Conservation (phyloP, 495 filamentous ascomycete species). For the Penicillium silybi region DNA sequence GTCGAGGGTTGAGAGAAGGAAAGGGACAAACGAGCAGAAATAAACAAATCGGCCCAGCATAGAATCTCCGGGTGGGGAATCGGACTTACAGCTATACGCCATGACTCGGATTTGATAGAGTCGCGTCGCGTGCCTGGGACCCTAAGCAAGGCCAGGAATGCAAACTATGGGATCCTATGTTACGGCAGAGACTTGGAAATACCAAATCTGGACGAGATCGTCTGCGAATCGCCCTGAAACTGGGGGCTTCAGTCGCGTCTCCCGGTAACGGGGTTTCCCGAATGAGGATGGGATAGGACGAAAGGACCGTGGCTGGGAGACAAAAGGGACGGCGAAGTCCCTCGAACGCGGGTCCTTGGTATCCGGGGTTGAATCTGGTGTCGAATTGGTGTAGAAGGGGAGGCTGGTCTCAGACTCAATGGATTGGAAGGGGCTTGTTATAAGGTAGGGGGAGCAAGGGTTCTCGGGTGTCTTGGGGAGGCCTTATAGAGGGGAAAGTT, state of each 20-base stretch:
- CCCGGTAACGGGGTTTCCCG: not conserved
- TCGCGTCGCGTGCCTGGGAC: constrained; percentile 41
- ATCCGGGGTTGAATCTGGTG: not conserved
- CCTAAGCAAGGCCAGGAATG: constrained; percentile 46
- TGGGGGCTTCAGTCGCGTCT: not conserved
- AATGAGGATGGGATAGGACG: not conserved
- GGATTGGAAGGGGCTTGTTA: constrained; percentile 21
- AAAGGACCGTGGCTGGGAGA: constrained; percentile 9
- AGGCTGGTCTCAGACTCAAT: constrained; percentile 31
- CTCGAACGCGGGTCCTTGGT: constrained; percentile 19
- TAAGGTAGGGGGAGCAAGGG: constrained; percentile 24
- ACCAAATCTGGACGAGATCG: constrained; percentile 10
- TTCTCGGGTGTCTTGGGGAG: constrained; percentile 5
- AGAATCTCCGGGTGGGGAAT: constrained; percentile 29
- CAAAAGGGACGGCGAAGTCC: constrained; percentile 9
- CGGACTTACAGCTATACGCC: constrained; percentile 41
- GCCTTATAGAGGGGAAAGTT: constrained; percentile 20
- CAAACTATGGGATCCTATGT: constrained; percentile 38
- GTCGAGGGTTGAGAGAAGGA: constrained; percentile 13
- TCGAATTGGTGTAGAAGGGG: constrained; percentile 5
- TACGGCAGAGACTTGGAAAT: constrained; percentile 26
- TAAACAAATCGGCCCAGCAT: constrained; percentile 42
- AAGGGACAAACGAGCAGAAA: constrained; percentile 33
- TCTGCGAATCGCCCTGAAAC: not conserved
- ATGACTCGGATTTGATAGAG: constrained; percentile 32